These are phyloP conservation scores for Tylopilus vinaceipallidus DNA, from an alignment of 768 basidiomycete genomes.

Conservation along the genomic window DNA sequence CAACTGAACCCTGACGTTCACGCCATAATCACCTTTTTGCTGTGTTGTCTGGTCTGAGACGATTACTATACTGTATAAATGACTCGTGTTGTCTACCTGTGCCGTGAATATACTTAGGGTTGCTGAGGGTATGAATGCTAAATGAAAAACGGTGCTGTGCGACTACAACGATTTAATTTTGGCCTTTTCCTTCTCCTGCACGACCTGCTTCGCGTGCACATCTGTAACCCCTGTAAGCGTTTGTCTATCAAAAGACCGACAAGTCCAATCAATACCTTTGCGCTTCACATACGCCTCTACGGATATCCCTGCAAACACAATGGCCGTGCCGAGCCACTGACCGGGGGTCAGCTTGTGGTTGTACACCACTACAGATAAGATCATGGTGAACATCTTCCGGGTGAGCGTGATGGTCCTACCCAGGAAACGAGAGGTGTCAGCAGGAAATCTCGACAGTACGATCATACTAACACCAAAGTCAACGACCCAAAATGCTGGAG, in stretches of 20 bases:
- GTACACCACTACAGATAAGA: conserved; percentile 90
- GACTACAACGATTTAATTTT: conserved; percentile 72
- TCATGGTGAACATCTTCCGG: conserved; percentile 96
- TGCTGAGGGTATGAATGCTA: conserved; percentile 17
- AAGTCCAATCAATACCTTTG: conserved; percentile 53
- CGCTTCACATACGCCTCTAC: conserved; percentile 91
- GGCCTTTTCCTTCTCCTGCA: conserved; percentile 82
- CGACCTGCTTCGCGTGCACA: conserved; percentile 74
- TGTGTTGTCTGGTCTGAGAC: conserved; percentile 5
- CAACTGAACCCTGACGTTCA: conserved; percentile 24
- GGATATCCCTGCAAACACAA: conserved; percentile 95
- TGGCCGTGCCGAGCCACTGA: conserved; percentile 90
- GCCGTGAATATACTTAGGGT: conserved; percentile 14
- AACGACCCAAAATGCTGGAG: conserved; percentile 87
- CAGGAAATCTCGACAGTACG: not conserved
- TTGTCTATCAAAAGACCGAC: not conserved
- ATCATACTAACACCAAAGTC: conserved; percentile 72
- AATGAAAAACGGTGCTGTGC: not conserved
- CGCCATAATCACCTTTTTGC: not conserved
- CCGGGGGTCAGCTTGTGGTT: conserved; percentile 79
- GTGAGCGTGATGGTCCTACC: conserved; percentile 91
- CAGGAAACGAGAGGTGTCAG: conserved; percentile 4
- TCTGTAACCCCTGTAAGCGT: conserved; percentile 42
- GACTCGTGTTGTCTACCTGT: conserved; percentile 14
- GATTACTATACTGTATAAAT: conserved; percentile 28